phyloP scores from a whole-genome alignment of 2,329 filamentous ascomycete species.

The Biscogniauxia mediterranea region DNA sequence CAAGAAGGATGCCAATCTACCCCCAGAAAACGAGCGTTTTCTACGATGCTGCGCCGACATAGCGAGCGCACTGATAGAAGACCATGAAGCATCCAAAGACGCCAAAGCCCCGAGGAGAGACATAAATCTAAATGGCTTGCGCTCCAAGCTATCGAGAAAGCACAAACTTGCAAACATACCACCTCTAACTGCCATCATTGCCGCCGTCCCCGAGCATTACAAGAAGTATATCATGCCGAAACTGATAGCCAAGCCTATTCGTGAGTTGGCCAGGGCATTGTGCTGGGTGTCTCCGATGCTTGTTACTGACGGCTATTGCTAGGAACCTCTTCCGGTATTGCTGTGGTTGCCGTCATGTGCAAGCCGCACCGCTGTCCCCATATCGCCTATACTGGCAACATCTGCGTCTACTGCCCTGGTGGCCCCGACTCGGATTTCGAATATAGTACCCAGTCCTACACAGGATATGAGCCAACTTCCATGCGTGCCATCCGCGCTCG shows the following conservation, averaged over 20 bases:
- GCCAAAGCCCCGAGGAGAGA: conserved; percentile 73
- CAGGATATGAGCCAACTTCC: conserved; percentile 95
- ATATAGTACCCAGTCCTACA: conserved; percentile 98
- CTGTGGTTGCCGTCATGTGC: conserved; percentile 98
- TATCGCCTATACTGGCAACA: conserved; percentile 97
- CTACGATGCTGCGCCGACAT: conserved; percentile 94
- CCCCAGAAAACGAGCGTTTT: conserved; percentile 92
- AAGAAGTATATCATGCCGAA: conserved; percentile 99
- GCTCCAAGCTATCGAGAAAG: conserved; percentile 87
- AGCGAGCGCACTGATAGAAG: conserved; percentile 88
- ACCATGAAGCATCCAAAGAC: conserved; percentile 80
- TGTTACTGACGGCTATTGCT: conserved; percentile 6
- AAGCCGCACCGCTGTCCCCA: conserved; percentile 97
- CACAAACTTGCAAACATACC: conserved; percentile 85
- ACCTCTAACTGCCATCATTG: conserved; percentile 93
- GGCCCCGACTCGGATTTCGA: conserved; percentile 98
- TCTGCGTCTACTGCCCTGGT: conserved; percentile 97
- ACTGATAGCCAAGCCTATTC: conserved; percentile 93
- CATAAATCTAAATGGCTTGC: conserved; percentile 86
- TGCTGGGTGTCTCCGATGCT: neutral
- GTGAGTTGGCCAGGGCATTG: conserved; percentile 33
- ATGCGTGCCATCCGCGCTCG: conserved; percentile 97
- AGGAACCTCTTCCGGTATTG: conserved; percentile 86
- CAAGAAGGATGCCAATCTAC: conserved; percentile 70
- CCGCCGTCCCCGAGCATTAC: conserved; percentile 97